Evolutionary conservation across 177 flowering plant species (phyloP).

Genomic region (Vitis hybrid): DNA sequence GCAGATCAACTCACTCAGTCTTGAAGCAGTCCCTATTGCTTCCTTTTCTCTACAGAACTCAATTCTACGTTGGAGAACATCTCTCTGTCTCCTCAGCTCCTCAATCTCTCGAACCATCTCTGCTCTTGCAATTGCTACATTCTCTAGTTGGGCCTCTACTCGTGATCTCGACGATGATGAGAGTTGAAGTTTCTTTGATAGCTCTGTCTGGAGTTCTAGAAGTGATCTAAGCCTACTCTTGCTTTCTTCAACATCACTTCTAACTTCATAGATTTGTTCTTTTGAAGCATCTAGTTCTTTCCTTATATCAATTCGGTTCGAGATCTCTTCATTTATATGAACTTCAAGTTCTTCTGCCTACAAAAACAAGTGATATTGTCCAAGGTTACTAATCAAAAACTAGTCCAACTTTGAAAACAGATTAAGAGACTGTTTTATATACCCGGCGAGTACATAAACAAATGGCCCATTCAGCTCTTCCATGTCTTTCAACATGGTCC

Average conservation of each 20-base stretch:
- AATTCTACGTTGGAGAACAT: conserved; percentile 45
- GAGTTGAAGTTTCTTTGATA: conserved; percentile 40
- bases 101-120: conserved; percentile 53
- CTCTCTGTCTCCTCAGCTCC: conserved; percentile 46
- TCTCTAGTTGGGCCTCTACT: conserved; percentile 45
- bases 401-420: not conserved
- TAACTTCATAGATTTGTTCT: conserved; percentile 35
- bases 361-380: not conserved
- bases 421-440: conserved; percentile 6
- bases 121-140: conserved; percentile 31
- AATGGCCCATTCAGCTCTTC: conserved; percentile 59
- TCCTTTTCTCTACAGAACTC: conserved; percentile 65
- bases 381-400: not conserved
- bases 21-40: conserved; percentile 33
- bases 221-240: conserved; percentile 43
- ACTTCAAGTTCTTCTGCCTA: conserved; percentile 49
- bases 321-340: conserved; percentile 33
- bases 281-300: conserved; percentile 33
- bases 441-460: conserved; percentile 50
- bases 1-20: conserved; percentile 22
- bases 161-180: conserved; percentile 31
- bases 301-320: conserved; percentile 26
- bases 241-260: conserved; percentile 40
- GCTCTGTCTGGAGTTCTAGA: conserved; percentile 46
- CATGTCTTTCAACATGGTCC: conserved; percentile 31